Percentiles rank a stretch among this genome's conserved stretches.
Evolutionary conservation across 768 basidiomycete species (phyloP).

Genomic region (Lentinula boryana): DNA sequence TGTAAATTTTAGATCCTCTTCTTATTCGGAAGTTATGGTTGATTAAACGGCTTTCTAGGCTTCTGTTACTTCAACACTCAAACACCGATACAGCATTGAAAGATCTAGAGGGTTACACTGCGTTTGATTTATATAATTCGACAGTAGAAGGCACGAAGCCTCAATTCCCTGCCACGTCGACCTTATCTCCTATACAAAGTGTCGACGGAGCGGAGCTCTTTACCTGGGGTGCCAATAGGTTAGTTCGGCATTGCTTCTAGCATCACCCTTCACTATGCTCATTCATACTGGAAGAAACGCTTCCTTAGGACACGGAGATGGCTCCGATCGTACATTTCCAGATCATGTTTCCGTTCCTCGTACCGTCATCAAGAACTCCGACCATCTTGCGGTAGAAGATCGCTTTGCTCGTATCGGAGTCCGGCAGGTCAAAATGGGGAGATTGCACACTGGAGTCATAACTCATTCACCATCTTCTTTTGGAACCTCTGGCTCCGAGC

Average conservation of each 20-base stretch:
- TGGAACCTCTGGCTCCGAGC: conserved; percentile 42
- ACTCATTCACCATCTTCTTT: neutral
- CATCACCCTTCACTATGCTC: neutral
- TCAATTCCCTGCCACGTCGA: conserved; percentile 9
- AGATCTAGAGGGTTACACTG: conserved; percentile 85
- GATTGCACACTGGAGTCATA: conserved; percentile 72
- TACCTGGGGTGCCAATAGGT: conserved; percentile 30
- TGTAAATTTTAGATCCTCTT: conserved; percentile 26
- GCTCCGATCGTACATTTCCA: conserved; percentile 70
- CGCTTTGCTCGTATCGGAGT: conserved; percentile 62
- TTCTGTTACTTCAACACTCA: conserved; percentile 66
- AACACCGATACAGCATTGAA: conserved; percentile 72
- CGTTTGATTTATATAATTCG: conserved; percentile 91
- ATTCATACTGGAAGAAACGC: conserved; percentile 58
- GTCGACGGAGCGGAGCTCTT: conserved; percentile 51
- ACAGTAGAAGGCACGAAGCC: conserved; percentile 76
- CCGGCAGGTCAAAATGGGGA: conserved; percentile 73
- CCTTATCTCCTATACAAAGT: neutral
- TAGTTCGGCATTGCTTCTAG: neutral
- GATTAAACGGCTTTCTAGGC: conserved; percentile 33
- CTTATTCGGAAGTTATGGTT: conserved; percentile 2
- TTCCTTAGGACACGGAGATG: conserved; percentile 79
- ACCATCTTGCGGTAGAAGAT: conserved; percentile 22
- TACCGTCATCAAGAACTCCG: neutral
- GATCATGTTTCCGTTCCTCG: conserved; percentile 60